Conservation (phyloP, 495 filamentous ascomycete genomes). For the Talaromyces adpressus region DNA sequence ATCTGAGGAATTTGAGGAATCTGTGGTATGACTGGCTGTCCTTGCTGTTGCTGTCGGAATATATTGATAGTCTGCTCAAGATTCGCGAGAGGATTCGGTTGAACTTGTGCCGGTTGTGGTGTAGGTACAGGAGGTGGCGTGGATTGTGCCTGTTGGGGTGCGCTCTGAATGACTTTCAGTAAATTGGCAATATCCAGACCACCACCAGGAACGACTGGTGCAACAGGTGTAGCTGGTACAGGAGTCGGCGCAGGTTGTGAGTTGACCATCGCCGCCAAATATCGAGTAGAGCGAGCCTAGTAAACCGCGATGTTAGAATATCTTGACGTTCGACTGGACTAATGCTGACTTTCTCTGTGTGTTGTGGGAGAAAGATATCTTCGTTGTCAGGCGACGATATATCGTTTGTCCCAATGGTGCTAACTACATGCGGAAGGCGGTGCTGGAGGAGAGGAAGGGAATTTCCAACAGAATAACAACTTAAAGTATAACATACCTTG, state of each 20-base stretch:
- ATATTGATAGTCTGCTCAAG: conserved; percentile 36
- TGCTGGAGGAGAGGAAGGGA: no score
- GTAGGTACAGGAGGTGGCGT: conserved; percentile 16
- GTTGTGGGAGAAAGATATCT: no score
- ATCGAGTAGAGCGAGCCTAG: conserved; percentile 39
- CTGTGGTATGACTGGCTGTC: conserved; percentile 9
- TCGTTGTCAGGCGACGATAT: no score
- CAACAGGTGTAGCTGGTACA: conserved; percentile 12
- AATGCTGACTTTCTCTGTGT: no score
- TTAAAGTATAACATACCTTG: conserved; percentile 29
- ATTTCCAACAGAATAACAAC: not conserved
- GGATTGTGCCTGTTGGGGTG: conserved; percentile 22
- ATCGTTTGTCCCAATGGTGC: no score
- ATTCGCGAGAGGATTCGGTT: conserved; percentile 25
- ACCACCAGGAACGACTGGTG: conserved; percentile 20
- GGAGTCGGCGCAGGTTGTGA: conserved; percentile 24
- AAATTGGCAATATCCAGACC: conserved; percentile 40
- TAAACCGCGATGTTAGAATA: conserved; percentile 7
- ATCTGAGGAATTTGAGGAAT: conserved; percentile 15
- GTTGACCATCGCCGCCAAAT: conserved; percentile 30
- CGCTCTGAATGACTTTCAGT: conserved; percentile 39
- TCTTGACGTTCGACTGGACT: no score
- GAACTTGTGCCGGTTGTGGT: conserved; percentile 20
- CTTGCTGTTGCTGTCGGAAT: conserved; percentile 36
- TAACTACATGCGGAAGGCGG: no score